A percentile compares a stretch with the other conserved stretches of the same genome.
These are phyloP conservation scores for Vitis hybrid DNA, from an alignment of 177 flowering plant genomes.

Conservation along the genomic window DNA sequence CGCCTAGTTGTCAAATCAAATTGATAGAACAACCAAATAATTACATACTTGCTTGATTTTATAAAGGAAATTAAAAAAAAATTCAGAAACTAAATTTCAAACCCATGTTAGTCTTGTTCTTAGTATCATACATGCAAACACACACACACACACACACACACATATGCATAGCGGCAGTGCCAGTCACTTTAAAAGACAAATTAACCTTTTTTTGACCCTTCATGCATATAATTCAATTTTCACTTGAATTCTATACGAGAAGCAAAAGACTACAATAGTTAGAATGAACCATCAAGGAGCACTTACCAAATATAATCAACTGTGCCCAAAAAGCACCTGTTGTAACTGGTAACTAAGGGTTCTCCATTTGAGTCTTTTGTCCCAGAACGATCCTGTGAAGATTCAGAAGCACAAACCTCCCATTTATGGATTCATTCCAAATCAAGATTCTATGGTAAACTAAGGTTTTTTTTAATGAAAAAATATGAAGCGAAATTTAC, in stretches of 20 bases:
- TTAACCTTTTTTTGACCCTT: too few relatives aligned
- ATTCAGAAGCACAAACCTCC: constrained; percentile 1
- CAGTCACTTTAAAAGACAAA: too few relatives aligned
- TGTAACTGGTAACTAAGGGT: constrained; percentile 86
- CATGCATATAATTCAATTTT: too few relatives aligned
- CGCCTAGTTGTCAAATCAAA: constrained; percentile 49
- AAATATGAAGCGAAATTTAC: neutral
- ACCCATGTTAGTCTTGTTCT: too few relatives aligned
- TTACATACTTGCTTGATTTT: neutral
- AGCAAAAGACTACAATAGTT: neutral
- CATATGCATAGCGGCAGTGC: too few relatives aligned
- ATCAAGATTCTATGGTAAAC: neutral
- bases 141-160: too few relatives aligned
- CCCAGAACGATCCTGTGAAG: constrained; percentile 57
- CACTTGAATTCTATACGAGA: neutral
- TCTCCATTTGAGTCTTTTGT: constrained; percentile 77
- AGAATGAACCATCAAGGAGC: neutral
- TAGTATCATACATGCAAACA: too few relatives aligned
- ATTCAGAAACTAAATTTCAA: too few relatives aligned
- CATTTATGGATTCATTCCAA: neutral
- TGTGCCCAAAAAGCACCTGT: constrained; percentile 81
- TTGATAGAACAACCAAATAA: neutral
- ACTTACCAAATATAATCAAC: constrained; percentile 94
- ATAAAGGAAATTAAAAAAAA: too few relatives aligned
- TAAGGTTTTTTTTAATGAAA: too few relatives aligned